Conservation (phyloP, 768 basidiomycete genomes). For the Podaxis pistillaris region DNA sequence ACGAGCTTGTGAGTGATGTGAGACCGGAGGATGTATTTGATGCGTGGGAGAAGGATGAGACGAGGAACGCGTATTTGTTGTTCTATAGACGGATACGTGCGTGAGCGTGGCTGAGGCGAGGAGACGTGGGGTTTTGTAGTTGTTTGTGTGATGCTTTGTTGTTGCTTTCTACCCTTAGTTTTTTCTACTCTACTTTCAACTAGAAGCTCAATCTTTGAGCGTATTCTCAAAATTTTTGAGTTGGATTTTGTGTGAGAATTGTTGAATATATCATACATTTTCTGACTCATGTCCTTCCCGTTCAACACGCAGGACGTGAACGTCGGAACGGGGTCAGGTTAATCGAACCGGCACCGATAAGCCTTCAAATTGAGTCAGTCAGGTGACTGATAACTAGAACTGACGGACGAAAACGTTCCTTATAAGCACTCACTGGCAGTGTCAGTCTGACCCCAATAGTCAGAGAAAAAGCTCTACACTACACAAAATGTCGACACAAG, state of each 20-base stretch:
- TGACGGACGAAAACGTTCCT: not conserved
- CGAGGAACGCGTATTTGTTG: constrained; percentile 79
- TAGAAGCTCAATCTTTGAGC: not conserved
- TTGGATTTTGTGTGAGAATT: no score
- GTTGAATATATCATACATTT: not conserved
- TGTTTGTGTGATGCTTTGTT: not conserved
- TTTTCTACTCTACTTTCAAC: not conserved
- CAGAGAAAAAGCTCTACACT: not conserved
- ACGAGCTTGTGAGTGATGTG: constrained; percentile 82
- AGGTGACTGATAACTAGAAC: not conserved
- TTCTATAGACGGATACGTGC: constrained; percentile 67
- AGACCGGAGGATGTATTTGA: constrained; percentile 72
- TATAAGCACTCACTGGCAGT: not conserved
- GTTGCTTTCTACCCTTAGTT: not conserved
- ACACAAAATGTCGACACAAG: constrained; percentile 5
- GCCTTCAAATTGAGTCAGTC: not conserved
- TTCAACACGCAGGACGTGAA: no score
- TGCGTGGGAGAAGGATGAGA: constrained; percentile 48
- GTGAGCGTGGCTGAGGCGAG: not conserved
- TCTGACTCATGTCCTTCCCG: not conserved
- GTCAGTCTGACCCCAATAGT: not conserved
- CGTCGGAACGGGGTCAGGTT: not conserved
- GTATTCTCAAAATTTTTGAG: not conserved
- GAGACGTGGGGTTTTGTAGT: not conserved
- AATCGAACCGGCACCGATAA: not conserved